A percentile compares a stretch with the other conserved stretches of the same genome.
These are phyloP conservation scores for Dothiorella sarmentorum DNA, from an alignment of 2,329 filamentous ascomycete genomes.

Conservation along the genomic window DNA sequence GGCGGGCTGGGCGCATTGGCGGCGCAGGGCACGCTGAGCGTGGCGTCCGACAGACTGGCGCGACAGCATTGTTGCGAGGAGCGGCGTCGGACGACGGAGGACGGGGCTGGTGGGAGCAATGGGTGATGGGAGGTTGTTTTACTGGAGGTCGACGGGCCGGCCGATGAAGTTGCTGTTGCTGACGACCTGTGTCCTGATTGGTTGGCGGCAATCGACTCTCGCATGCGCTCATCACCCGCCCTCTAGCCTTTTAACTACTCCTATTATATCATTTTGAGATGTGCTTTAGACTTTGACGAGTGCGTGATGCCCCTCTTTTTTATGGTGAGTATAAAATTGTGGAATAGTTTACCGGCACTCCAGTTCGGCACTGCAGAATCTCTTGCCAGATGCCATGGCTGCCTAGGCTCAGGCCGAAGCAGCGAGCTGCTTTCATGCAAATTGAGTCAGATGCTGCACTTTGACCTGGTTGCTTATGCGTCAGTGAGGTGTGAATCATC, in stretches of 20 bases:
- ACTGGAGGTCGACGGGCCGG: constrained; percentile 29
- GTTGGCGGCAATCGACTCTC: not conserved
- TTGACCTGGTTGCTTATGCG: not conserved
- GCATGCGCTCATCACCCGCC: not conserved
- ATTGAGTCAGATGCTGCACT: not conserved
- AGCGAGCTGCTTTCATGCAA: no score
- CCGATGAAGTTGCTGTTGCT: constrained; percentile 16
- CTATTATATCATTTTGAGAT: no score
- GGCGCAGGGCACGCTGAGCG: constrained; percentile 60
- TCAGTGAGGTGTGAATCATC: not conserved
- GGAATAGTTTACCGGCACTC: not conserved
- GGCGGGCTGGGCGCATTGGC: constrained; percentile 54
- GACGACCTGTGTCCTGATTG: constrained; percentile 11
- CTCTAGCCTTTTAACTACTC: not conserved
- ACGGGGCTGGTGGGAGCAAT: constrained; percentile 53
- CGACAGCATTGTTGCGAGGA: constrained; percentile 58
- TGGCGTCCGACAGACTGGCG: constrained; percentile 62
- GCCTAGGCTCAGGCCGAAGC: not conserved
- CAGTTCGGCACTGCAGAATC: not conserved
- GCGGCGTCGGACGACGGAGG: constrained; percentile 36
- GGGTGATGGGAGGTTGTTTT: constrained; percentile 32
- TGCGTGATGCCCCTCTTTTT: no score
- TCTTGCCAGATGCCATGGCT: not conserved
- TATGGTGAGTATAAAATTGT: no score
- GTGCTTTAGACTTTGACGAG: no score